Conservation (phyloP, 495 filamentous ascomycete genomes). For the Podospora didyma region DNA sequence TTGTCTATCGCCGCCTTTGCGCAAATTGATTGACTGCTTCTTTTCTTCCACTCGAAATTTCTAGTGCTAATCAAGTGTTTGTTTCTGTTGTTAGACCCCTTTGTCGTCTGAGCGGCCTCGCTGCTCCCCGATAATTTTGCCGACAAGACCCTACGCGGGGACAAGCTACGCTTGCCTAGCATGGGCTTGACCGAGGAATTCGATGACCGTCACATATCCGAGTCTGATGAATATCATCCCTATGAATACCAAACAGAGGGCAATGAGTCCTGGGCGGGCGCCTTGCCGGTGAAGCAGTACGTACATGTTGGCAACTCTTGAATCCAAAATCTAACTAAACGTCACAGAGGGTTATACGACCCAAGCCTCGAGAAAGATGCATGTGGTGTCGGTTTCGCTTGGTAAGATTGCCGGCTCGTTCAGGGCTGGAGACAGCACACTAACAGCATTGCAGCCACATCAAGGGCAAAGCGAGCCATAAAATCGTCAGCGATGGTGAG, state of each 20-base stretch:
- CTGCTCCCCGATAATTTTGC: conserved; percentile 9
- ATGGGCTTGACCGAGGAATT: conserved; percentile 55
- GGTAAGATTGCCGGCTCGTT: conserved; percentile 56
- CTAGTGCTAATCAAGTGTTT: not conserved
- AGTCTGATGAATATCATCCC: conserved; percentile 49
- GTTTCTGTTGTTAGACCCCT: not conserved
- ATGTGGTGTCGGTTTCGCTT: conserved; percentile 98
- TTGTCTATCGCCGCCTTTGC: not conserved
- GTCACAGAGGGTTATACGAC: conserved; percentile 77
- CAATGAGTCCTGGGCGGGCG: conserved; percentile 91
- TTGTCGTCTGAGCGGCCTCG: conserved; percentile 9
- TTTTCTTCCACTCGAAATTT: not conserved
- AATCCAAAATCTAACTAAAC: conserved; percentile 3
- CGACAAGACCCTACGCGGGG: conserved; percentile 10
- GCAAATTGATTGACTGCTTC: not conserved
- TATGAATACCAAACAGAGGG: conserved; percentile 87
- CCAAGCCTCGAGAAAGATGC: conserved; percentile 97
- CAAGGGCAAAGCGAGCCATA: conserved; percentile 96
- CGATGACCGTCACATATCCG: conserved; percentile 53
- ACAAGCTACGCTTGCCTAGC: conserved; percentile 47
- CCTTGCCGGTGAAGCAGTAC: conserved; percentile 89
- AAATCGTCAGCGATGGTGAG: conserved; percentile 98
- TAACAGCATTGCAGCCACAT: conserved; percentile 64
- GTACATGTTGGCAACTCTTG: conserved; percentile 14
- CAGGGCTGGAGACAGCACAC: not conserved